Evolutionary conservation across 169 alveolate species (phyloP).

Genomic region (Amoebophrya sp.): DNA sequence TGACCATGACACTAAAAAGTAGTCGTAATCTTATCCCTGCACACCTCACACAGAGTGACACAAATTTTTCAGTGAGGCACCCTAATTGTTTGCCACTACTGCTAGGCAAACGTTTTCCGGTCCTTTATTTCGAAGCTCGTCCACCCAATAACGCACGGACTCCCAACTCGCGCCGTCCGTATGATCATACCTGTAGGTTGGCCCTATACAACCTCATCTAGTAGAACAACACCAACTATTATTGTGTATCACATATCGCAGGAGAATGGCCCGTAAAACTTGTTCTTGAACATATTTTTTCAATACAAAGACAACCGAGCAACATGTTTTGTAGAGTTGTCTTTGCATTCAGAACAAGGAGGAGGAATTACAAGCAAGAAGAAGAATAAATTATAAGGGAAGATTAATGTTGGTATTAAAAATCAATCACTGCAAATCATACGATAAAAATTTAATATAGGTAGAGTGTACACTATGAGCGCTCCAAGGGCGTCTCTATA

Average conservation of each 20-base stretch:
- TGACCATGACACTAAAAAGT: no score
- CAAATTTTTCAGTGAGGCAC: no score
- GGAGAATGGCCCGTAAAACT: neutral
- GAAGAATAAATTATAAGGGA: neutral
- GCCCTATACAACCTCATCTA: neutral
- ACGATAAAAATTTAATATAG: conserved; percentile 45
- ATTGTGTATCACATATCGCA: neutral
- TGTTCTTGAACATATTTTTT: neutral
- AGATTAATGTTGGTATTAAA: no score
- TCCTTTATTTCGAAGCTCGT: conserved; percentile 60
- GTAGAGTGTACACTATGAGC: conserved; percentile 72
- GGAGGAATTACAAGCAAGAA: neutral
- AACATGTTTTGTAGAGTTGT: neutral
- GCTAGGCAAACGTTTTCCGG: conserved; percentile 55
- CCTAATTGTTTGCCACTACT: conserved; percentile 64
- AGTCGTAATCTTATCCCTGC: no score
- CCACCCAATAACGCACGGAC: conserved; percentile 58
- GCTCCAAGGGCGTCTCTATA: conserved; percentile 83
- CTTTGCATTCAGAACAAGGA: neutral
- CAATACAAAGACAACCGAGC: neutral
- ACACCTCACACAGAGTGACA: no score
- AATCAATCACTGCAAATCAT: neutral
- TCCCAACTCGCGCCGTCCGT: conserved; percentile 53
- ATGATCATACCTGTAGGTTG: neutral
- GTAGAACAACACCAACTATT: neutral